Percentiles rank a stretch among this genome's conserved stretches.
These are phyloP conservation scores for Begonia peltatifolia DNA, from an alignment of 306 rosid genomes.

Conservation along the genomic window DNA sequence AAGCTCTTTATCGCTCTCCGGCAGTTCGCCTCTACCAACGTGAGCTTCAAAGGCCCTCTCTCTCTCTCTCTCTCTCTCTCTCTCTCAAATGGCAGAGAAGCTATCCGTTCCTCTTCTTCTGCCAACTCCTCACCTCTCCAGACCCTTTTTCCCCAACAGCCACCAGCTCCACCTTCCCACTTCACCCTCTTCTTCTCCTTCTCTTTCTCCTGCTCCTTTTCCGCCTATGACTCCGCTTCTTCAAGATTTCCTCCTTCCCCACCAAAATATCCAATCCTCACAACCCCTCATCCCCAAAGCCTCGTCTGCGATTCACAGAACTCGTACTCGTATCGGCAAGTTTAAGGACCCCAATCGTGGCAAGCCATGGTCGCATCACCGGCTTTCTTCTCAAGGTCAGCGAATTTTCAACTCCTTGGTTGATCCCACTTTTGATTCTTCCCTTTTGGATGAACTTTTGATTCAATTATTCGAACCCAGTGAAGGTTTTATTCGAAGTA, in stretches of 20 bases:
- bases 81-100: conserved; percentile 57
- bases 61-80: too few species aligned
- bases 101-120: conserved; percentile 39
- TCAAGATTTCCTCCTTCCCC: conserved; percentile 22
- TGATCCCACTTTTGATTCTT: conserved; percentile 26
- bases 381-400: conserved; percentile 50
- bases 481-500: conserved; percentile 4
- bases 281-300: conserved; percentile 6
- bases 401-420: conserved; percentile 28
- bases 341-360: conserved; percentile 62
- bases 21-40: too few species aligned
- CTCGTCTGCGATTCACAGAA: conserved; percentile 10
- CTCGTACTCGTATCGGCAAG: conserved; percentile 39
- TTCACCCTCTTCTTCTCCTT: conserved; percentile 8
- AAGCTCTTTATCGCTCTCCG: too few species aligned
- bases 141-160: conserved; percentile 19
- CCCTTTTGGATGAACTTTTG: conserved; percentile 14
- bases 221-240: conserved; percentile 32
- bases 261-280: conserved; percentile 11
- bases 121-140: conserved; percentile 38
- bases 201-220: conserved; percentile 8
- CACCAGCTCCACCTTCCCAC: conserved; percentile 19
- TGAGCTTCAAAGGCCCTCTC: too few species aligned
- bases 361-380: conserved; percentile 56
- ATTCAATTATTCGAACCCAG: conserved; percentile 17